Conservation (phyloP, 495 filamentous ascomycete species). For the Lepidopterella palustris region DNA sequence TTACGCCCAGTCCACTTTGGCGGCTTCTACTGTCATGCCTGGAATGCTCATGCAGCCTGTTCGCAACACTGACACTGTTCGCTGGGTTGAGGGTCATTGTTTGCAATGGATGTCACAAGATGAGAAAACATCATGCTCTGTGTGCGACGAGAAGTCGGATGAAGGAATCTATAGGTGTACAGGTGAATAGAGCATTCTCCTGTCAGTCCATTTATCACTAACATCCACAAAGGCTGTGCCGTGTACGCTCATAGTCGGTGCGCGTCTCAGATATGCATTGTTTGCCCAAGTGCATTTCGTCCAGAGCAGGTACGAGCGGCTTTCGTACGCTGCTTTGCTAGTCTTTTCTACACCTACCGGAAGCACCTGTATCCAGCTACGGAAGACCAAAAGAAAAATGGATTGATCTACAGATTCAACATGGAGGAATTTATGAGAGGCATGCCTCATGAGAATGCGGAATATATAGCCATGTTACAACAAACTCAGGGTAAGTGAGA, state of each 20-base stretch:
- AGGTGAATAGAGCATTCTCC: slow-evolving; percentile 29
- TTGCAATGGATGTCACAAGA: slow-evolving; percentile 68
- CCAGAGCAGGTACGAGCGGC: slow-evolving; percentile 85
- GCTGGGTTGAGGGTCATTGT: slow-evolving; percentile 93
- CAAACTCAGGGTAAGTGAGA: slow-evolving; percentile 77
- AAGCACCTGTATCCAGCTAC: slow-evolving; percentile 70
- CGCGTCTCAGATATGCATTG: slow-evolving; percentile 69
- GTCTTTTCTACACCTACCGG: slow-evolving; percentile 91
- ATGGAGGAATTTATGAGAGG: slow-evolving; percentile 89
- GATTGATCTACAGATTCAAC: slow-evolving; percentile 85
- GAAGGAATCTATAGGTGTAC: slow-evolving; percentile 81
- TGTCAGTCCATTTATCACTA: not conserved
- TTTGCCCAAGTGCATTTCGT: slow-evolving; percentile 86
- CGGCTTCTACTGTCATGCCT: slow-evolving; percentile 96
- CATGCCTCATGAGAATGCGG: slow-evolving; percentile 81
- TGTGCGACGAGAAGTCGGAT: slow-evolving; percentile 85
- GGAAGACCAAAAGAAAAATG: slow-evolving; percentile 76
- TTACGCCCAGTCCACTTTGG: slow-evolving; percentile 94
- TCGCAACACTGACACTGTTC: slow-evolving; percentile 73
- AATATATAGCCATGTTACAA: slow-evolving; percentile 79
- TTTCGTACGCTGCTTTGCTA: slow-evolving; percentile 90
- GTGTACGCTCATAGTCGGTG: slow-evolving; percentile 75
- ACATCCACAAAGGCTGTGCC: slow-evolving; percentile 52
- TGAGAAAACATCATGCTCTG: slow-evolving; percentile 61
- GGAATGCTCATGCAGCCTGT: slow-evolving; percentile 81